Conservation (phyloP, 352 stramenopile species). For the Elongisporangium senticosum region DNA sequence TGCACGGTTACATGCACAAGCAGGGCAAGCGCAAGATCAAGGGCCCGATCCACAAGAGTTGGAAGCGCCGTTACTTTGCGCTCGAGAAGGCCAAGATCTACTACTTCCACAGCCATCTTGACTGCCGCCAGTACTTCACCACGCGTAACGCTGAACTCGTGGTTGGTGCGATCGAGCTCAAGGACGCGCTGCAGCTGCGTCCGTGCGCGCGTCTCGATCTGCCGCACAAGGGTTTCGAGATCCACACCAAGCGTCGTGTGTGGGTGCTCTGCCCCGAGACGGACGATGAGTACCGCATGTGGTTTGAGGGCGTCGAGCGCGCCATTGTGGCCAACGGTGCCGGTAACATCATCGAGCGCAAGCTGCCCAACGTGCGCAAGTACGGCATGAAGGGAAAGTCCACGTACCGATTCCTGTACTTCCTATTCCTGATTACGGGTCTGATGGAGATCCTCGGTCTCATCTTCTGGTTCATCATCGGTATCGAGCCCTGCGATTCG, state of each 20-base stretch:
- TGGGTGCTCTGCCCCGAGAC: conserved; percentile 84
- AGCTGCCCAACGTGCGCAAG: conserved; percentile 83
- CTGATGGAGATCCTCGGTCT: conserved; percentile 67
- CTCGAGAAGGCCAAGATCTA: conserved; percentile 86
- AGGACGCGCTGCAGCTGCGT: conserved; percentile 80
- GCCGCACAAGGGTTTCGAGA: conserved; percentile 76
- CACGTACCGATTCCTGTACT: conserved; percentile 79
- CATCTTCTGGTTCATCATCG: conserved; percentile 79
- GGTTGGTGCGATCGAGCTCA: conserved; percentile 75
- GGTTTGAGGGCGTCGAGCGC: conserved; percentile 78
- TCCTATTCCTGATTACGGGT: conserved; percentile 67
- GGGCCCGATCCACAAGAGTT: conserved; percentile 83
- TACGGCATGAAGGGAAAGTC: conserved; percentile 86
- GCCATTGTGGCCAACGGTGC: conserved; percentile 69
- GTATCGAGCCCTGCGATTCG: conserved; percentile 70
- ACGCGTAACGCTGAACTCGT: conserved; percentile 79
- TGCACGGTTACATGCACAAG: conserved; percentile 89
- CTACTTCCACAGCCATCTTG: conserved; percentile 84
- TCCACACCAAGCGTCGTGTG: conserved; percentile 80
- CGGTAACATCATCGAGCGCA: conserved; percentile 83
- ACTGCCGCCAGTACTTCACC: conserved; percentile 85
- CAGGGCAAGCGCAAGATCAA: conserved; percentile 86
- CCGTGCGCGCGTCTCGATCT: conserved; percentile 75
- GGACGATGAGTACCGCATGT: conserved; percentile 84
- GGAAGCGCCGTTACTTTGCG: conserved; percentile 84